These are phyloP conservation scores for Fusarium sublunatum DNA, from an alignment of 2,329 filamentous ascomycete genomes.

Conservation along the genomic window DNA sequence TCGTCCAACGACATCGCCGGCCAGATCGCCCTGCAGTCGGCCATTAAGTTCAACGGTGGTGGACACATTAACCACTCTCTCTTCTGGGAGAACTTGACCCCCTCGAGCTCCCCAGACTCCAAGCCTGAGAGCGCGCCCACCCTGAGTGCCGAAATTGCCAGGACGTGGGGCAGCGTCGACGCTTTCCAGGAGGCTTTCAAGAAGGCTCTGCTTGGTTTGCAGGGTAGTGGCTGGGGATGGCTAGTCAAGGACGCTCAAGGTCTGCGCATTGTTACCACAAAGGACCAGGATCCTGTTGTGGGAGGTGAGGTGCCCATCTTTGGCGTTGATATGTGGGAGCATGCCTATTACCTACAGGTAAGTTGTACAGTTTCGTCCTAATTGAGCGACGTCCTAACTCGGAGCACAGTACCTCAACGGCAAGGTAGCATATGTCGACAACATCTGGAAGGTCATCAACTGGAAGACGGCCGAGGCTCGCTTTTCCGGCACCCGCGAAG, in stretches of 20 bases:
- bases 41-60: slow-evolving; percentile 88
- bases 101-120: slow-evolving; percentile 67
- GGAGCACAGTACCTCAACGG: slow-evolving; percentile 75
- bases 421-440: slow-evolving; percentile 79
- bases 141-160: slow-evolving; percentile 69
- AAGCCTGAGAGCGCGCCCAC: slow-evolving; percentile 66
- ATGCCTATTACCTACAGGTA: slow-evolving; percentile 88
- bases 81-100: slow-evolving; percentile 88
- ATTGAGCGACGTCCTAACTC: not conserved
- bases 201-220: slow-evolving; percentile 73
- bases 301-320: slow-evolving; percentile 74
- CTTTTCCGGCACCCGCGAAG: slow-evolving; percentile 62
- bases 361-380: slow-evolving; percentile 26
- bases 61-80: slow-evolving; percentile 94
- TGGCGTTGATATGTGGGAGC: slow-evolving; percentile 93
- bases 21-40: slow-evolving; percentile 74
- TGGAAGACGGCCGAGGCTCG: slow-evolving; percentile 77
- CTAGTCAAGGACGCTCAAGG: slow-evolving; percentile 72
- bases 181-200: slow-evolving; percentile 75
- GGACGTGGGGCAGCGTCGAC: slow-evolving; percentile 75
- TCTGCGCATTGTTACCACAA: slow-evolving; percentile 81
- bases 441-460: slow-evolving; percentile 83
- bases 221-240: slow-evolving; percentile 92
- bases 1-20: slow-evolving; percentile 68
- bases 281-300: slow-evolving; percentile 84